Percentiles rank a stretch among this genome's conserved stretches.
Evolutionary conservation across 1,284 basidiomycete genomes (phyloP).

Genomic region (Rhodotorula sp.): DNA sequence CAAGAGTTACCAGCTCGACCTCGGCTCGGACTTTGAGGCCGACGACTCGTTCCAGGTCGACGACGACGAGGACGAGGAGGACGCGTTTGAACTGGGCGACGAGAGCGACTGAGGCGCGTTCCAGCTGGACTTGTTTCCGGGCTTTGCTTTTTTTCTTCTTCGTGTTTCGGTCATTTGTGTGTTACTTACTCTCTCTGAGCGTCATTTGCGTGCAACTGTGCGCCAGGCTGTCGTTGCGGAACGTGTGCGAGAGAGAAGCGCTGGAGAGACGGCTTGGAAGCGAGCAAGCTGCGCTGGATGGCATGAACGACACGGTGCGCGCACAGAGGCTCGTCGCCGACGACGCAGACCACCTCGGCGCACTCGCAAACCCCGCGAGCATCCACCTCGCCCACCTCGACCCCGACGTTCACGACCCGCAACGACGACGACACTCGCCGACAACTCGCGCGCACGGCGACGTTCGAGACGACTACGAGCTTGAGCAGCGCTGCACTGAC

Average conservation of each 20-base stretch:
- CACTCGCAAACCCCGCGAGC: conserved; percentile 62
- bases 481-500: conserved; percentile 52
- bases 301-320: conserved; percentile 54
- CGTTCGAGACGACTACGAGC: conserved; percentile 1
- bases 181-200: background rate
- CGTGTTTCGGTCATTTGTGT: too few relatives aligned
- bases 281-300: background rate
- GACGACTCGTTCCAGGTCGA: conserved; percentile 21
- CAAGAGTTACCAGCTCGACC: conserved; percentile 19
- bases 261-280: background rate
- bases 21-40: conserved; percentile 1
- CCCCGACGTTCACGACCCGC: conserved; percentile 53
- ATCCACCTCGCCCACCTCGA: conserved; percentile 55
- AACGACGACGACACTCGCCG: background rate
- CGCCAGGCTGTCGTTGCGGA: background rate
- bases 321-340: conserved; percentile 23
- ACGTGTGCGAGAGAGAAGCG: background rate
- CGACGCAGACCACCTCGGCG: conserved; percentile 52
- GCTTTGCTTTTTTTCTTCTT: background rate
- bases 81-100: conserved; percentile 16
- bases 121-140: background rate
- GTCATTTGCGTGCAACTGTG: background rate
- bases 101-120: conserved; percentile 3
- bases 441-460: background rate
- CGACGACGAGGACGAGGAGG: conserved; percentile 28